Evolutionary conservation across 805 yeast genomes (phyloP), one percentile per base, ranked within the genome.

Genomic region (Tetrapisispora arboricola): DNA sequence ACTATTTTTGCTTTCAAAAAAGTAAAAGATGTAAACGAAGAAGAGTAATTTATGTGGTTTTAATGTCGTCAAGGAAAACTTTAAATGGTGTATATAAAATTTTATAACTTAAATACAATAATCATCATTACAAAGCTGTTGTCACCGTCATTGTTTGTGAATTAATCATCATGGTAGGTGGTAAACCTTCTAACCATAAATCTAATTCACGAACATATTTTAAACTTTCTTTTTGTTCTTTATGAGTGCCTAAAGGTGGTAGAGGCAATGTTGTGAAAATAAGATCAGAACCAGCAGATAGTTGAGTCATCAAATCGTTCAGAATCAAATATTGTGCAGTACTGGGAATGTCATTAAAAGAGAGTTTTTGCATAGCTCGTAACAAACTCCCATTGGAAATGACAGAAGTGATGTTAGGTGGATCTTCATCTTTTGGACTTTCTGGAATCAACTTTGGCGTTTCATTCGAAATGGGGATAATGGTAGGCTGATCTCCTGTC

Each of bases 111-210:
- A n/a, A n/a, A n/a, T n/a, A n/a, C n/a, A n/a, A n/a, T n/a, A n/a
- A n/a, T n/a, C n/a, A n/a, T n/a, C n/a, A n/a, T n/a, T 64, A 88
- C 46, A 90, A 66, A 26, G 95, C 92, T 6, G 96, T 88, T 0
- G 98, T 90, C 2, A 90, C 98, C 0, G 98, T 92, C 70, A 92
- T 87, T 0, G 95, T 82, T 64, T 86, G 94, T 0, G 96, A 85
- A 55, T 92, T 90, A 41, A 92, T 71, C 46, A 92, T 61, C 57
- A 92, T 57, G 1, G 77, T 71, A 0, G 97, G 96, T 0, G 96
- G 96, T 30, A 92, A 64, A 4, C 75, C 85, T 33, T 77, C 75
- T 42, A 90, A 70, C 92, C 96, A 85, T 6, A 83, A 61, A 36
- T 87, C 82, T 39, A 90, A 66, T 49, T 80, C 80, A 42, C 78